phyloP scores from a whole-genome alignment of 1,139 yeast genomes.

The Meyerozyma sp. region DNA sequence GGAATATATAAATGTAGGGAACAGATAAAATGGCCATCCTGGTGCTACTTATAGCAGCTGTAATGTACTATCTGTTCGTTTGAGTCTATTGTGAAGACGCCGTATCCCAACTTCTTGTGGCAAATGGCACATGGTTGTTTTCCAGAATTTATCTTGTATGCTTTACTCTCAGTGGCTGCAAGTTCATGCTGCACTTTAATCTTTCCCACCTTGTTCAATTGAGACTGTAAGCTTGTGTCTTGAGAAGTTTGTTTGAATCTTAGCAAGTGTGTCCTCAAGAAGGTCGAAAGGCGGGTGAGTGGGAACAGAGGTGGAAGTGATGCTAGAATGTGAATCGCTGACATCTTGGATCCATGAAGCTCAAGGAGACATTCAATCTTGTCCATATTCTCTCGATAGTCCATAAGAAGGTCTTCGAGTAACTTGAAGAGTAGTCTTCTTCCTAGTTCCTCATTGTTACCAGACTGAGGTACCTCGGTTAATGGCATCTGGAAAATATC shows the following conservation, averaged over 20 bases:
- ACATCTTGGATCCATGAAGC: conserved; percentile 50
- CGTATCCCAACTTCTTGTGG: conserved; percentile 53
- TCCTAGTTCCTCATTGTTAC: conserved; percentile 26
- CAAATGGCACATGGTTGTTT: conserved; percentile 54
- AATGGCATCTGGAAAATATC: conserved; percentile 30
- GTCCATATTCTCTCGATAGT: conserved; percentile 24
- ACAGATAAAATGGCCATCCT: no score
- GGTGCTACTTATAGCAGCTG: conserved; percentile 39
- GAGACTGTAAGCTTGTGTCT: conserved; percentile 20
- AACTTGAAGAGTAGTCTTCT: conserved; percentile 29
- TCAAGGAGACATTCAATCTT: conserved; percentile 41
- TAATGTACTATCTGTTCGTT: conserved; percentile 61
- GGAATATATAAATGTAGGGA: not conserved
- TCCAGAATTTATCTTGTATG: conserved; percentile 32
- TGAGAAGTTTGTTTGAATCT: conserved; percentile 18
- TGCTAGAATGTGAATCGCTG: conserved; percentile 44
- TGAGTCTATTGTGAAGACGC: conserved; percentile 53
- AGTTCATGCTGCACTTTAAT: conserved; percentile 31
- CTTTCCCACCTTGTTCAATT: conserved; percentile 33
- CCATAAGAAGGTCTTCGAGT: conserved; percentile 33
- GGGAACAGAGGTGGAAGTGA: conserved; percentile 48
- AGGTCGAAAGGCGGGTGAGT: conserved; percentile 37
- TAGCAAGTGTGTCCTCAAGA: conserved; percentile 41
- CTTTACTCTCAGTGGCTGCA: conserved; percentile 30
- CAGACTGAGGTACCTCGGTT: not conserved